These are phyloP conservation scores for Prunus mongolica DNA, from an alignment of 306 rosid genomes.

Conservation along the genomic window DNA sequence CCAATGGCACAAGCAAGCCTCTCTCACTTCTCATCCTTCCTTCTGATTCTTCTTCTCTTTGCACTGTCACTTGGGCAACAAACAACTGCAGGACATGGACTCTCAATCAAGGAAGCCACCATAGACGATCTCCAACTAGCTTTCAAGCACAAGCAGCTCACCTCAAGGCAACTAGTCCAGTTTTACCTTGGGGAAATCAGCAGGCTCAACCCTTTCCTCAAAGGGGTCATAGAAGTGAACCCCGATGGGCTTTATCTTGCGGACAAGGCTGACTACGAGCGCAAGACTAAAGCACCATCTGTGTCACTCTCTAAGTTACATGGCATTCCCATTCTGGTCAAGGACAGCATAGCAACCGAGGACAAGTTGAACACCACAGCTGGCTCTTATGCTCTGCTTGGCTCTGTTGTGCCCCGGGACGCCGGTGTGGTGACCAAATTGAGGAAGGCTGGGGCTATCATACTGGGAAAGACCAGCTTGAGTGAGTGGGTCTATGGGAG, in stretches of 20 bases:
- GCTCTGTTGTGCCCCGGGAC: constrained; percentile 51
- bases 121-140: constrained; percentile 49
- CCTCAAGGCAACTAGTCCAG: constrained; percentile 47
- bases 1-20: not conserved
- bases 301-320: constrained; percentile 30
- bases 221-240: constrained; percentile 58
- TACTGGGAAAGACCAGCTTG: constrained; percentile 58
- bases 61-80: not conserved
- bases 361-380: constrained; percentile 54
- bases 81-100: constrained; percentile 7
- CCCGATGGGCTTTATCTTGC: constrained; percentile 58
- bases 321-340: constrained; percentile 58
- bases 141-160: constrained; percentile 31
- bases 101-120: constrained; percentile 47
- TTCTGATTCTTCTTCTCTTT: not conserved
- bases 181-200: constrained; percentile 39
- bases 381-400: constrained; percentile 61
- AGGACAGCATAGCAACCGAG: constrained; percentile 52
- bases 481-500: constrained; percentile 45
- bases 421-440: constrained; percentile 49
- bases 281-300: constrained; percentile 4
- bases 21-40: not conserved
- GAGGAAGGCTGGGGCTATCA: constrained; percentile 54
- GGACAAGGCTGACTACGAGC: constrained; percentile 48
- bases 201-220: constrained; percentile 45